Evolutionary conservation across 1,284 basidiomycete genomes (phyloP), one percentile per base, ranked within the genome.

Genomic region (Cutaneotrichosporon daszewskae): DNA sequence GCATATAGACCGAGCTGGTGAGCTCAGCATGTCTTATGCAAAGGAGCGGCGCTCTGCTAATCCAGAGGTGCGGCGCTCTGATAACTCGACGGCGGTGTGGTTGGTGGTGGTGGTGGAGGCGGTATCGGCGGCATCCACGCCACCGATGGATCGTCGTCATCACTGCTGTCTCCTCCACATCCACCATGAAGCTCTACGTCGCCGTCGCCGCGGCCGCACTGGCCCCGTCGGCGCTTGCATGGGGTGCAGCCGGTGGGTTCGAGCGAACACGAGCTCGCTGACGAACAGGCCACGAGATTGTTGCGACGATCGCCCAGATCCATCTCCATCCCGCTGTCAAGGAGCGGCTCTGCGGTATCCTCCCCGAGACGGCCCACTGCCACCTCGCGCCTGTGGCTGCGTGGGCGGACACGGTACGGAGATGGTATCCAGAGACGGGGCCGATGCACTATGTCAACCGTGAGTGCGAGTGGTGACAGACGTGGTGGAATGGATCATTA

Each of bases 231-330:
- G 57, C 54, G 0, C 53, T 62, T 17, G 68, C 74, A 26, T 76
- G 75, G 75, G 75, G 75, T 17, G 67, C 64, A 31, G 75, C 72
- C 32, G 75, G 75, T 76, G 49, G 29, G 67, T 52, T 19, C 13
- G 33, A 3, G 20, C 14, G 19, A 24, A 37, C 19, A 19, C 12
- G 12, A 35, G 12, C 8, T 24, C 22, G 37, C 37, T 32, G 20
- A 31, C 14, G 6, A 19, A 34, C 60, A 78, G 89, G 90, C 13
- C 90, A 95, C 57, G 85, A 92, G 72, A 85, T 94, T 35, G 80
- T 90, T 1, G 91, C 89, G 2, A 91, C 89, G 5, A 88, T 96
- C 45, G 90, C 91, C 0, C 87, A 95, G 66, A 86, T 90, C 43
- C 82, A 94, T 66, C 77, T 95, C 4, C 80, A 88, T 61, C 86